Percentiles rank a stretch among this genome's conserved stretches.
Evolutionary conservation across 495 filamentous ascomycete genomes (phyloP).

Genomic region (Neurospora sp.): DNA sequence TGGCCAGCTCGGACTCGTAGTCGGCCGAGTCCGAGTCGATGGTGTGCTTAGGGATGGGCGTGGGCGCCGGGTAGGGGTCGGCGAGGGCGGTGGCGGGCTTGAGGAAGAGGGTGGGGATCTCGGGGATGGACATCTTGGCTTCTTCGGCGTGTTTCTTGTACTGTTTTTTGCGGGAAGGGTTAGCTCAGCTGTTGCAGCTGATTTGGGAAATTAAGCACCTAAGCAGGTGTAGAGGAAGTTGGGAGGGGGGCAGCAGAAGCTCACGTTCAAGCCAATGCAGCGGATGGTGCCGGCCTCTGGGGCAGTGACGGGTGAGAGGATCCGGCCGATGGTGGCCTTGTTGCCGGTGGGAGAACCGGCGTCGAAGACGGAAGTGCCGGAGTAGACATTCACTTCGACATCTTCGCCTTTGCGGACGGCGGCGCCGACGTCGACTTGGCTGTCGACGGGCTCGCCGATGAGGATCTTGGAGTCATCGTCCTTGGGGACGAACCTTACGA

Average conservation of each 20-base stretch:
- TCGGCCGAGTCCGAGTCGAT: constrained; percentile 29
- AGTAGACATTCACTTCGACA: constrained; percentile 44
- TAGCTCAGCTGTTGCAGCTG: not conserved
- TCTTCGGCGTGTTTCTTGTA: constrained; percentile 37
- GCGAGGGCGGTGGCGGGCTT: constrained; percentile 34
- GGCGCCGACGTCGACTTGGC: constrained; percentile 42
- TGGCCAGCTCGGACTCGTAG: constrained; percentile 39
- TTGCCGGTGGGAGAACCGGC: constrained; percentile 38
- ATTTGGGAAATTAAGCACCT: not conserved
- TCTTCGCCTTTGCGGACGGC: constrained; percentile 45
- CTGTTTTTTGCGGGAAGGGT: constrained; percentile 17
- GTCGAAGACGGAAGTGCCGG: constrained; percentile 43
- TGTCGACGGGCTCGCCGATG: constrained; percentile 47
- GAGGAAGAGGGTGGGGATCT: constrained; percentile 35
- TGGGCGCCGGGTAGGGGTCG: constrained; percentile 36
- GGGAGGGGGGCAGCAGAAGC: not conserved
- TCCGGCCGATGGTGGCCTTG: constrained; percentile 38
- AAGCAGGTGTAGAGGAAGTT: not conserved
- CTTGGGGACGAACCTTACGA: constrained; percentile 51
- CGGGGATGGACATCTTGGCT: constrained; percentile 34
- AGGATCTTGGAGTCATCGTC: constrained; percentile 38
- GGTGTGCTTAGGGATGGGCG: constrained; percentile 34
- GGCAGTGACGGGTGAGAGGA: constrained; percentile 46
- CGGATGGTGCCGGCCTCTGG: constrained; percentile 35
- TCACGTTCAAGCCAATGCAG: constrained; percentile 39